phyloP scores from a whole-genome alignment of 2,329 filamentous ascomycete species.

The Biscogniauxia sp. region DNA sequence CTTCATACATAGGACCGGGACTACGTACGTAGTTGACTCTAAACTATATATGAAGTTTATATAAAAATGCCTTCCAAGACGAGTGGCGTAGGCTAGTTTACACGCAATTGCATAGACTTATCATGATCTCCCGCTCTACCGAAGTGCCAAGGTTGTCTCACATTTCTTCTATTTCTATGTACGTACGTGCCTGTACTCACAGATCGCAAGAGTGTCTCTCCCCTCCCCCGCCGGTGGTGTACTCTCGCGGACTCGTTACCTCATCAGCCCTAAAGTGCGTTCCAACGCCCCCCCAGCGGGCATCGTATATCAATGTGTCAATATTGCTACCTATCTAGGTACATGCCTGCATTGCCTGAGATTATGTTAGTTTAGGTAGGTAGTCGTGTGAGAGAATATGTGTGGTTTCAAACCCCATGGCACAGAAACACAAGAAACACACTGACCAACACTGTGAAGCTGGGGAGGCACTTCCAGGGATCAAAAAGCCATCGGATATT shows the following conservation, averaged over 20 bases:
- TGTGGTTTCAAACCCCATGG: not conserved
- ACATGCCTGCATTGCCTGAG: no score
- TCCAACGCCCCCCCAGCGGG: not conserved
- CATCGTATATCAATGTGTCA: not conserved
- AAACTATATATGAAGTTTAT: not conserved
- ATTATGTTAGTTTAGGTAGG: not conserved
- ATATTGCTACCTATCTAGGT: no score
- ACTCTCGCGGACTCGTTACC: not conserved
- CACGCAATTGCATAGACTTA: not conserved
- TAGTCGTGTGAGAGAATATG: not conserved
- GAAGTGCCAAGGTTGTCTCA: not conserved
- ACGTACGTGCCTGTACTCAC: no score
- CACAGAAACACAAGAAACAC: not conserved
- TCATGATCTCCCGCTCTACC: not conserved
- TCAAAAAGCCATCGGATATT: not conserved
- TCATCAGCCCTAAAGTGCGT: not conserved
- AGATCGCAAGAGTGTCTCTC: not conserved
- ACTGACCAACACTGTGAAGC: not conserved
- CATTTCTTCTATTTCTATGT: not conserved
- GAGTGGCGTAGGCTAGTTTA: not conserved
- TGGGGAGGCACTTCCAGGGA: not conserved
- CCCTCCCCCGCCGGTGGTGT: not conserved
- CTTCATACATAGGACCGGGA: not conserved
- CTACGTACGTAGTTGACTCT: not conserved
- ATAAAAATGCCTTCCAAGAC: not conserved